These are phyloP conservation scores for Papilionanthe hybrid DNA, from an alignment of 116 monocot species.

Conservation along the genomic window DNA sequence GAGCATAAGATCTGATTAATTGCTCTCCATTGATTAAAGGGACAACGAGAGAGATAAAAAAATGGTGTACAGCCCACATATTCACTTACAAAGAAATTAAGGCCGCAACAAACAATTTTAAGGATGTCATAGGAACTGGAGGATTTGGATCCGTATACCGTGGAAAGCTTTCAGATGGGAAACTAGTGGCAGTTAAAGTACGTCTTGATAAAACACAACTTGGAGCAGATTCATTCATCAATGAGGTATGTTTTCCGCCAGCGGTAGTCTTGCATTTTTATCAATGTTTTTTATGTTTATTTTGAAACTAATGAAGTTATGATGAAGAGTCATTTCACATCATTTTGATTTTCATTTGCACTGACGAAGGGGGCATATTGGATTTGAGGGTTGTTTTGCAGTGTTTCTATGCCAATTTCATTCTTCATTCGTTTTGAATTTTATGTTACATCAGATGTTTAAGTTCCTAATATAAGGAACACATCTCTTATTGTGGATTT, in stretches of 20 bases:
- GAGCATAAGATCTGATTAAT: neutral
- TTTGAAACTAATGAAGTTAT: neutral
- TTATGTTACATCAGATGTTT: neutral
- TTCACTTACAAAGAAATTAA: slow-evolving; percentile 55
- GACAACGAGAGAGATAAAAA: slow-evolving; percentile 23
- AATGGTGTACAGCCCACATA: slow-evolving; percentile 19
- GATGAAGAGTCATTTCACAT: neutral
- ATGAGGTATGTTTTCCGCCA: slow-evolving; percentile 29
- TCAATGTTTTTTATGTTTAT: neutral
- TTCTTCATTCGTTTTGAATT: neutral
- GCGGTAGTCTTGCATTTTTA: neutral
- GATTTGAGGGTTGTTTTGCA: neutral
- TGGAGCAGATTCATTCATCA: slow-evolving; percentile 45
- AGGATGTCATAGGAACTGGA: slow-evolving; percentile 42
- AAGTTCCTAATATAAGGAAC: too few relatives aligned
- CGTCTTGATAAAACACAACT: slow-evolving; percentile 38
- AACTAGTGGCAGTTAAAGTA: slow-evolving; percentile 54
- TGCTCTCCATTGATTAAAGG: slow-evolving; percentile 3
- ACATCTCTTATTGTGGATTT: too few relatives aligned
- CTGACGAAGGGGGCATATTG: neutral
- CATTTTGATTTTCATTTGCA: neutral
- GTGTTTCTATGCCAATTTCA: neutral
- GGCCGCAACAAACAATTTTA: slow-evolving; percentile 51
- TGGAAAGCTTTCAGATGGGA: slow-evolving; percentile 42
- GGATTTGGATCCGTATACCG: slow-evolving; percentile 48